Percentiles rank a stretch among this genome's conserved stretches.
phyloP scores from a whole-genome alignment of 2,329 filamentous ascomycete genomes.

The Tetracladium maxilliforme region DNA sequence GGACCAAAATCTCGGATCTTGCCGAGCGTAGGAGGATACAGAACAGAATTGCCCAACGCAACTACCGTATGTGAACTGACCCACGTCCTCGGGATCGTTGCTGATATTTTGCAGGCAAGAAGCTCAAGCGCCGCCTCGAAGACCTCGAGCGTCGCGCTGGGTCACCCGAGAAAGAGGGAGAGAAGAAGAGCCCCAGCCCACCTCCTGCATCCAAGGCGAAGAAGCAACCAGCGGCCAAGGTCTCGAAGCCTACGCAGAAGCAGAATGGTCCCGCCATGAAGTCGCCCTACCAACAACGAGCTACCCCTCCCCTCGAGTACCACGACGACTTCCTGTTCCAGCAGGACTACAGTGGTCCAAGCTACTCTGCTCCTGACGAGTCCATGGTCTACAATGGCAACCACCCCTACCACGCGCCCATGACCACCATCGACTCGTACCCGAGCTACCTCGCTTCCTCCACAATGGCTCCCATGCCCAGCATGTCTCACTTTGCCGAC shows the following conservation, averaged over 20 bases:
- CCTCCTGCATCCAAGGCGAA: too few relatives aligned
- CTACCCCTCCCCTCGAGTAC: slow-evolving; percentile 43
- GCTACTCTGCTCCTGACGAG: too few relatives aligned
- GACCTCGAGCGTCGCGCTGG: slow-evolving; percentile 70
- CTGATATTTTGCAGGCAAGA: slow-evolving; percentile 49
- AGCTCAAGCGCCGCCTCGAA: slow-evolving; percentile 80
- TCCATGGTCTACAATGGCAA: slow-evolving; percentile 44
- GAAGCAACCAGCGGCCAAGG: too few relatives aligned
- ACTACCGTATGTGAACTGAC: slow-evolving; percentile 62
- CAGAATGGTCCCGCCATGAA: too few relatives aligned
- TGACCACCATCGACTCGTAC: slow-evolving; percentile 39
- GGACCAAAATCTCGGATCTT: slow-evolving; percentile 97
- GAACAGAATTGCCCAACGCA: slow-evolving; percentile 93
- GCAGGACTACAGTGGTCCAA: too few relatives aligned
- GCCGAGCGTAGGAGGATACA: slow-evolving; percentile 89
- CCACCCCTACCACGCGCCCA: slow-evolving; percentile 46
- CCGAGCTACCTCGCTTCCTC: slow-evolving; percentile 52
- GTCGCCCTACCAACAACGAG: slow-evolving; percentile 32
- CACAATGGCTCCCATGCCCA: too few relatives aligned
- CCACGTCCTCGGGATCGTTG: not conserved
- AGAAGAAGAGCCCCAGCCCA: slow-evolving; percentile 9
- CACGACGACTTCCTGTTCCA: slow-evolving; percentile 55
- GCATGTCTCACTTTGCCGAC: slow-evolving; percentile 48
- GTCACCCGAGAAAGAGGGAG: slow-evolving; percentile 21
- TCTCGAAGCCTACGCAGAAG: too few relatives aligned